These are phyloP conservation scores for Aspergillus nanangensis DNA, from an alignment of 495 filamentous ascomycete genomes.

Conservation along the genomic window DNA sequence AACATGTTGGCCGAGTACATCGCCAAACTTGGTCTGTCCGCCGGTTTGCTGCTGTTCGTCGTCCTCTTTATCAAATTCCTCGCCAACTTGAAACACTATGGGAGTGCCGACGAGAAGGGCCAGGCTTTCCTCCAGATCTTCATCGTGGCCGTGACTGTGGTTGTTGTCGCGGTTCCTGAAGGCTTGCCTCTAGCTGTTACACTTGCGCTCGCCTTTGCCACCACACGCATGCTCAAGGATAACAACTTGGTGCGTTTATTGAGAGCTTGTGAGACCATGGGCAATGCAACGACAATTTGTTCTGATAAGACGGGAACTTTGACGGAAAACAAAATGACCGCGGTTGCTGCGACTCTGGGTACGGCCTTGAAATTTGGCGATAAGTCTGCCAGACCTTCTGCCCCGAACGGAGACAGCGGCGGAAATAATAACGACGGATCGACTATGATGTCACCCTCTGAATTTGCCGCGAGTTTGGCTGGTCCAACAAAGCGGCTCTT, in stretches of 20 bases:
- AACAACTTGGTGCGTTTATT: conserved; percentile 90
- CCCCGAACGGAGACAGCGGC: conserved; percentile 1
- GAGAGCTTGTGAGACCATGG: conserved; percentile 97
- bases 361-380: conserved; percentile 63
- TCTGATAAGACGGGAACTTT: conserved; percentile 96
- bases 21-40: conserved; percentile 81
- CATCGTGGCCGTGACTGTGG: conserved; percentile 90
- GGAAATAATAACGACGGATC: conserved; percentile 14
- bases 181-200: conserved; percentile 91
- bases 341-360: conserved; percentile 74
- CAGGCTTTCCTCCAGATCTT: conserved; percentile 88
- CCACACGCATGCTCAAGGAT: conserved; percentile 90
- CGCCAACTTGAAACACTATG: conserved; percentile 52
- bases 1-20: conserved; percentile 90
- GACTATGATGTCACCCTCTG: conserved; percentile 46
- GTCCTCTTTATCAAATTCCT: conserved; percentile 93
- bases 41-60: conserved; percentile 79
- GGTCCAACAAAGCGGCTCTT: conserved; percentile 58
- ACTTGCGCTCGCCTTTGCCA: conserved; percentile 89
- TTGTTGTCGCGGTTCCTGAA: conserved; percentile 94
- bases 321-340: conserved; percentile 90
- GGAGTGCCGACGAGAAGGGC: conserved; percentile 67
- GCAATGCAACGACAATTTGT: conserved; percentile 92
- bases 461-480: conserved; percentile 57
- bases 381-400: conserved; percentile 30